Evolutionary conservation across 179 eudicot species (phyloP), one percentile per base, ranked within the genome.

Genomic region (Heliamphora pulchella): DNA sequence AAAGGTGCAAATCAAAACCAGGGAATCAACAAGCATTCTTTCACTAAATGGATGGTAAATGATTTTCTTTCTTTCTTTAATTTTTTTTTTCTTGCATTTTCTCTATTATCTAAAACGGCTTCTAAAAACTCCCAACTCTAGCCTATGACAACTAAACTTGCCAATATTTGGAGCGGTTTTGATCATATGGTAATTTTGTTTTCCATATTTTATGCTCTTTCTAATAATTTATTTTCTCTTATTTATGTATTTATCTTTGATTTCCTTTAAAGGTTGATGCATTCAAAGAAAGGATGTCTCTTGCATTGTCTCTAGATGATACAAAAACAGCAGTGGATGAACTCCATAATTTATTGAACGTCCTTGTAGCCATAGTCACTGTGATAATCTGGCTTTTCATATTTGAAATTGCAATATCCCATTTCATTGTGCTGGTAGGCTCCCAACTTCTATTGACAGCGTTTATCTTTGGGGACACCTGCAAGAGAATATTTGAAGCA

Each of bases 41-140:
- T 87, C 47, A 86, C 84, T 78, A 87, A 87, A 74, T 87, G 90
- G 88, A 87, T 87, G 88, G 90, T 86, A 86, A 65, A 64, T 18
- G 31, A 31, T 31, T 31, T 31, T 31, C 31, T 31, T 31, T 31
- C 31, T 31, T 31, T 31, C 41, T 2, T 43, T 47, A 1, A 0
- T 20, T 65, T 9, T 46, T 68, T 44, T 75, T 41, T 0, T 53
- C 22, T 10, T 54, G 61, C 31, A 31, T 31, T 31, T 31, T 31
- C 31, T 31, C 31, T 31, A 31, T 31, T 31, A 31, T 31, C 31
- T 31, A 31, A 31, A 31, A 31, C 31, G 31, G 31, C 31, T 31
- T 31, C 31, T 31, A 31, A 31, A 31, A 31, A 31, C 31, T 31
- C 31, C 31, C 31, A 31, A 31, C 31, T 31, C 31, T 31, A 31